These are phyloP conservation scores for Castanospermum australe DNA, from an alignment of 306 rosid genomes.

Conservation along the genomic window DNA sequence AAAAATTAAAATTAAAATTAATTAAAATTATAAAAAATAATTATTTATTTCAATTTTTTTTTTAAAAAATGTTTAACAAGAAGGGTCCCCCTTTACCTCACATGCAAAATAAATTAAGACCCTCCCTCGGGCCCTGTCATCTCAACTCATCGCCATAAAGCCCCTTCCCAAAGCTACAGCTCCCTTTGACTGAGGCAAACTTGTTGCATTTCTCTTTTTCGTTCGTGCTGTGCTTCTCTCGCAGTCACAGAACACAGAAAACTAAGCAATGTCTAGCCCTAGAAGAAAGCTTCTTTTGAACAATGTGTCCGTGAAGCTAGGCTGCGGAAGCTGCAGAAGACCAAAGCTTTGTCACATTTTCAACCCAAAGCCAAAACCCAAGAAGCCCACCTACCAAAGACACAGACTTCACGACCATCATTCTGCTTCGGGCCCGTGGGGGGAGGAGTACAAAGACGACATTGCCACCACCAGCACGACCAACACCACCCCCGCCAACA, in stretches of 20 bases:
- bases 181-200: background rate
- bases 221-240: background rate
- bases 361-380: constrained; percentile 50
- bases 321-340: constrained; percentile 68
- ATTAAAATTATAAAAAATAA: too few relatives aligned
- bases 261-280: constrained; percentile 49
- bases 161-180: background rate
- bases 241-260: background rate
- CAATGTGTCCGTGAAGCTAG: constrained; percentile 55
- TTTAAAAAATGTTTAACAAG: constrained; percentile 17
- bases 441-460: constrained; percentile 22
- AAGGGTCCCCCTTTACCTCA: constrained; percentile 34
- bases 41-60: too few relatives aligned
- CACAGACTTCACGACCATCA: constrained; percentile 7
- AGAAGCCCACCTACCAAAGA: constrained; percentile 30
- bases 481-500: constrained; percentile 19
- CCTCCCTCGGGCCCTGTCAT: background rate
- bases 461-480: constrained; percentile 13
- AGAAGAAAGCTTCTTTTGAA: constrained; percentile 50
- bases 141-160: background rate
- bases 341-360: constrained; percentile 54
- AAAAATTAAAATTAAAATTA: too few relatives aligned
- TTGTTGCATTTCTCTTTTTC: background rate
- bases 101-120: constrained; percentile 37
- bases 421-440: constrained; percentile 34